These are phyloP conservation scores for Colletotrichum ledebouriae DNA, from an alignment of 2,329 filamentous ascomycete species.

Conservation along the genomic window DNA sequence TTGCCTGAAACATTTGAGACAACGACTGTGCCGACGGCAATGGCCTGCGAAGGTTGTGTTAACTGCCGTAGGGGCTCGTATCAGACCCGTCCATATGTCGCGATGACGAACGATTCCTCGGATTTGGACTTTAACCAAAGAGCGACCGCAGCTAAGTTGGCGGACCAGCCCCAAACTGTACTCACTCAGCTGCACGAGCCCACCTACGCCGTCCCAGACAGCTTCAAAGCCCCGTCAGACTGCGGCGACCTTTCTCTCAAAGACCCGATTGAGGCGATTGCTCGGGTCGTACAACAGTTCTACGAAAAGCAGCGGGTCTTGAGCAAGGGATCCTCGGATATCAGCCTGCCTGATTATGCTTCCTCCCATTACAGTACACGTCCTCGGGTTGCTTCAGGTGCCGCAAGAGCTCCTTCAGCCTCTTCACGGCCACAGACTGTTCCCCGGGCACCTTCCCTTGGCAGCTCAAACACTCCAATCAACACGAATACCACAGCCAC, in stretches of 20 bases:
- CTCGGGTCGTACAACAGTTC: not conserved
- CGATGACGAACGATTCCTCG: no score
- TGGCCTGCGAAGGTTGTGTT: no score
- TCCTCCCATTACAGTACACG: slow-evolving; percentile 27
- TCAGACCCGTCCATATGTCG: no score
- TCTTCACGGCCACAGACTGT: not conserved
- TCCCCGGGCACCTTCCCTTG: no score
- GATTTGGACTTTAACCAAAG: no score
- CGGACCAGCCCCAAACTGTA: no score
- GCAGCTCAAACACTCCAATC: not conserved
- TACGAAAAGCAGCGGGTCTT: not conserved
- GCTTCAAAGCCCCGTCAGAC: slow-evolving; percentile 50
- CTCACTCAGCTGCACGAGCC: not conserved
- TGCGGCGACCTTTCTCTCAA: slow-evolving; percentile 1
- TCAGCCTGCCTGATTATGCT: slow-evolving; percentile 59
- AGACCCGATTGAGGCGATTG: not conserved
- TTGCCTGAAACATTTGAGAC: not conserved
- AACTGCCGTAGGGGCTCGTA: no score
- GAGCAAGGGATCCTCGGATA: slow-evolving; percentile 49
- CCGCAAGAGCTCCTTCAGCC: not conserved
- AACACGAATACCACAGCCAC: not conserved
- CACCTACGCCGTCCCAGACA: slow-evolving; percentile 12
- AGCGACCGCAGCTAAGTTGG: no score
- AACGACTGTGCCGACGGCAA: no score
- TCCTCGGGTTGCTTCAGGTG: not conserved